Evolutionary conservation across 2,329 filamentous ascomycete species (phyloP), one percentile per base, ranked within the genome.

Genomic region (Pseudovirgaria hyperparasitica): DNA sequence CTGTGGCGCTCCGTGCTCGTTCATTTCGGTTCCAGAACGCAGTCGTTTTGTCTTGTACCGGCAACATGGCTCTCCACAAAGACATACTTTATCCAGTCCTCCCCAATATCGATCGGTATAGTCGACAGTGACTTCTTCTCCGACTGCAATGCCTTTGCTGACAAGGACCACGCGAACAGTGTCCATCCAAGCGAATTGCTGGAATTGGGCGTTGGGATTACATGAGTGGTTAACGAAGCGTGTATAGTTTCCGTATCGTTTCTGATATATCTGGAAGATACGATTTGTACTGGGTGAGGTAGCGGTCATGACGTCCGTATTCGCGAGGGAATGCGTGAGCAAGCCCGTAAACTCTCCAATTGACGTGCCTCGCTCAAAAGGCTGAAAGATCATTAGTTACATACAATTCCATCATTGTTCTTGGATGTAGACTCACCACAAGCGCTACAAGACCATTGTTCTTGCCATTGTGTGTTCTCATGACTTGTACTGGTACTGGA

Each of bases 211-310:
- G 35, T 72, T 72, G 2, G 67, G 61, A 10, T 62, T 59, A 42
- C 67, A 72, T 23, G 65, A 70, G 38, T 72, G 62, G 40, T 72
- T 72, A 21, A 71, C 61, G 37, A 73, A 72, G 1, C 67, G 54
- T 2, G 67, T 72, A 36, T 65, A 70, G 38, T 72, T 72, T 4
- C 68, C 65, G 42, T 62, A 57, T 28, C 48, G 46, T 1, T 66
- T 67, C 40, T 73, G 68, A 55, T 60, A 72, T 29, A 72, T 71
- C 40, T 73, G 68, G 37, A 71, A 73, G n/a, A n/a, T n/a, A n/a
- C n/a, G n/a, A n/a, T n/a, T n/a, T 0, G 52, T 54, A 1, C 54
- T 65, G 36, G 68, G 63, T 33, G 70, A 69, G 0, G 57, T 54
- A 1, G 55, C 57, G 16, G 57, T 57, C 67, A 72, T 70, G 6